Base-by-base conservation (phyloP, 2,329 filamentous ascomycete genomes). In the Sporothrix brunneoviolacea region DNA sequence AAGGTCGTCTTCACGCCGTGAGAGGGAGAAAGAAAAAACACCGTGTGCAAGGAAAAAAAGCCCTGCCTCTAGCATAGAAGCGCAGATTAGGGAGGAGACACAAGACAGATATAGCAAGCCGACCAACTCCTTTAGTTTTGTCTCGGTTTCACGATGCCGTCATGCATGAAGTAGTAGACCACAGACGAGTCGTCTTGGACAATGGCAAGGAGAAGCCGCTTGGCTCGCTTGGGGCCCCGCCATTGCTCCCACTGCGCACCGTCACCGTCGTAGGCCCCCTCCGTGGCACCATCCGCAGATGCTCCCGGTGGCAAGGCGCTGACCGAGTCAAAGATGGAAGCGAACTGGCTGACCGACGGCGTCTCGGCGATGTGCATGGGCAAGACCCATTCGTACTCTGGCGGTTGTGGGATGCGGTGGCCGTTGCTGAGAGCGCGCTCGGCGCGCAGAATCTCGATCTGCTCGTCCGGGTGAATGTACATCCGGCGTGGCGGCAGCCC, bases 71-170 rank as follows among this genome's bases (percentile, higher is more conserved):
- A n/a, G n/a, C n/a, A n/a, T n/a, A 28, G 24, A 45, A 21, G 13
- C 4, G n/a, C 37, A 21, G 27, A 18, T 13, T 36, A 45, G n/a
- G 36, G 35, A 32, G 33, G 2, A 22, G 8, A 15, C 18, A 15
- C 35, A 10, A 27, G 9, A 44, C 12, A 27, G 10, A n/a, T 2
- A 5, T 28, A 21, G 24, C 24, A 5, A 28, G 10, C 6, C 6
- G 24, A 10, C 24, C n/a, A n/a, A n/a, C 16, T 24, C 8, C 18
- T 22, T 76, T 70, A 91, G 64, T 93, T 93, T 65, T 91, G 88
- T 51, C 88, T 75, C 21, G 88, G 88, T 71, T 91, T 93, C 48
- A 91, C 86, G 56, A 91, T 82, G n/a, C 87, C 88, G 65, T 91
- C 86, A 60, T 91, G 87, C 64, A 91, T 80, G 55, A 91, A 76